A percentile compares a stretch with the other conserved stretches of the same genome.
Conservation (phyloP, 768 basidiomycete genomes). For the Strobilomyces dryophilus region DNA sequence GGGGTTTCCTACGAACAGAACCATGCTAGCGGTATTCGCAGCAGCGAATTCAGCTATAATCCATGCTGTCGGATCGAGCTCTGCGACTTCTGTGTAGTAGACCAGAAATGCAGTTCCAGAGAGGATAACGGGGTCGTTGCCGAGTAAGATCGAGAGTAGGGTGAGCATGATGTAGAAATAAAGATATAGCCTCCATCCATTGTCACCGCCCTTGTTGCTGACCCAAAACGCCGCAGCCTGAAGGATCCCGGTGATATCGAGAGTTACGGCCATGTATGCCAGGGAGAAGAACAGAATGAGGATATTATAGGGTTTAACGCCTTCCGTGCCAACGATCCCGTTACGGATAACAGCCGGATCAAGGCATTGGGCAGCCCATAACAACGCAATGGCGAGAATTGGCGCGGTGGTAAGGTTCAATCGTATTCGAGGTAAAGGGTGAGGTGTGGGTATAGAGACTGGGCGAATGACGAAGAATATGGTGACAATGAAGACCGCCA, state of each 20-base stretch:
- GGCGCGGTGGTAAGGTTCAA: slow-evolving; percentile 53
- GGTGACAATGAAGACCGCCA: slow-evolving; percentile 51
- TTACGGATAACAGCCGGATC: slow-evolving; percentile 47
- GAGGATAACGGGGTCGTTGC: slow-evolving; percentile 92
- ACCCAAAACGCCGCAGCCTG: slow-evolving; percentile 80
- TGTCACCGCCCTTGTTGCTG: slow-evolving; percentile 40
- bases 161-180: slow-evolving; percentile 86
- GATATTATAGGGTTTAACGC: slow-evolving; percentile 88
- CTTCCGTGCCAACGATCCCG: slow-evolving; percentile 78
- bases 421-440: slow-evolving; percentile 33
- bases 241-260: slow-evolving; percentile 86
- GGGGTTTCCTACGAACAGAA: slow-evolving; percentile 82
- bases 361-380: slow-evolving; percentile 56
- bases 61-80: slow-evolving; percentile 58
- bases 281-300: slow-evolving; percentile 81
- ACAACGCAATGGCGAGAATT: slow-evolving; percentile 45
- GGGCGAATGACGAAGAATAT: slow-evolving; percentile 40
- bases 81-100: slow-evolving; percentile 69
- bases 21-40: slow-evolving; percentile 75
- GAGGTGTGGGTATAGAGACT: slow-evolving; percentile 36
- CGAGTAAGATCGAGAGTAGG: slow-evolving; percentile 68
- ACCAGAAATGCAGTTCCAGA: slow-evolving; percentile 87
- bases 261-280: slow-evolving; percentile 88
- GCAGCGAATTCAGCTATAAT: slow-evolving; percentile 73
- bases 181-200: slow-evolving; percentile 68